These are phyloP conservation scores for Spathaspora sp. DNA, from an alignment of 805 yeast genomes.

Conservation along the genomic window DNA sequence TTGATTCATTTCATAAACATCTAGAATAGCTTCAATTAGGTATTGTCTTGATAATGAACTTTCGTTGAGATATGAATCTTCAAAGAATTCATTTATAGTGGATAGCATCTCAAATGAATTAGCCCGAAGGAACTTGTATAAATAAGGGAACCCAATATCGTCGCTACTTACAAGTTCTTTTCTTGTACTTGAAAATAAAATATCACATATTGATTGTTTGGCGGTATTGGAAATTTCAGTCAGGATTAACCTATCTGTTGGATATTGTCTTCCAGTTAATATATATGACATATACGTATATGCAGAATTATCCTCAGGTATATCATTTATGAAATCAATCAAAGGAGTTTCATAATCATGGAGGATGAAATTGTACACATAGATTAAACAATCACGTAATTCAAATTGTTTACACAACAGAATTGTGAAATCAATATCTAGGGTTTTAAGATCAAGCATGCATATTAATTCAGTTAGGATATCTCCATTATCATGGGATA, in stretches of 20 bases:
- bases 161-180: conserved; percentile 18
- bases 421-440: conserved; percentile 78
- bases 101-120: conserved; percentile 60
- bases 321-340: conserved; percentile 48
- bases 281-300: conserved; percentile 60
- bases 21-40: conserved; percentile 67
- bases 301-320: conserved; percentile 10
- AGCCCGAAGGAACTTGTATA: conserved; percentile 51
- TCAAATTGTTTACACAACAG: conserved; percentile 53
- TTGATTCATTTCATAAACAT: conserved; percentile 42
- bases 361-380: conserved; percentile 68
- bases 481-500: conserved; percentile 37
- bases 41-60: conserved; percentile 70
- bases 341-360: conserved; percentile 73
- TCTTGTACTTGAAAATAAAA: conserved; percentile 57
- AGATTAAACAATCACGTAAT: conserved; percentile 60
- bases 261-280: conserved; percentile 77
- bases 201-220: conserved; percentile 49
- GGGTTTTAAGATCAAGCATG: conserved; percentile 56
- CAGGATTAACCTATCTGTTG: conserved; percentile 53
- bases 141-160: conserved; percentile 67
- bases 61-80: conserved; percentile 71
- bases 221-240: conserved; percentile 28
- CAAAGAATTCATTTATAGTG: conserved; percentile 77
- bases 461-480: conserved; percentile 67